Base-by-base conservation (phyloP, 2,329 filamentous ascomycete species). In the Cercospora sp. region DNA sequence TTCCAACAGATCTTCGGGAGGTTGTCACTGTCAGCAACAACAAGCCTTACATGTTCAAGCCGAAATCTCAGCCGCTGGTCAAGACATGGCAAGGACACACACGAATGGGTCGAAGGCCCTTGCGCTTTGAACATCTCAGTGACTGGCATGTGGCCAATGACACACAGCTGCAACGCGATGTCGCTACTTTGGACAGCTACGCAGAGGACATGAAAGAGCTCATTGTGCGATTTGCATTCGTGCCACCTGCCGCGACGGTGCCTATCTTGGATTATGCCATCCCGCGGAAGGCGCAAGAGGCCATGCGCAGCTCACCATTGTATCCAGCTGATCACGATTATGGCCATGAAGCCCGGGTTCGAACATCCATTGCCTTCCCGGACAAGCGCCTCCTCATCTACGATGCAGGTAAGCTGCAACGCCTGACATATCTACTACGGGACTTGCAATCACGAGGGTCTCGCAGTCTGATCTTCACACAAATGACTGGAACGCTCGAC, bases 401-500 rank as follows among this genome's bases (percentile, higher is more conserved):
- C 78, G 95, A 99, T 80, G 98, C 95, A 76, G 95, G 95, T 73
- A 99, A 99, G 79, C 87, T 99, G 3, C 95, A 99, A 76, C 89
- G 91, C 18, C 86, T 99, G 16, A 95, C 96, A 75, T 90, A 90
- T 69, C 86, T 99, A 1, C 86, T 99, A 13, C 91, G 95, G 9
- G 90, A 91, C 70, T 85, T 99, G 7, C 94, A 98, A 80, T 88
- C 91, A 2, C 93, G 93, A 45, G 93, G 94, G 1, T 95, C 98
- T 76, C 92, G 96, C 7, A 95, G 93, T 9, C 85, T 99, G 61
- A 99, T 99, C 78, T 99, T 99, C 80, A 98, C 96, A 0, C 95
- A 99, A 77, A 99, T 99, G 95, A 98, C 95, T 58, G 97, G 96
- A 79, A 95, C 98, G 57, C 86, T 99, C 18, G 94, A 99, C 78